phyloP scores from a whole-genome alignment of 495 filamentous ascomycete species.

The Apodospora peruviana region DNA sequence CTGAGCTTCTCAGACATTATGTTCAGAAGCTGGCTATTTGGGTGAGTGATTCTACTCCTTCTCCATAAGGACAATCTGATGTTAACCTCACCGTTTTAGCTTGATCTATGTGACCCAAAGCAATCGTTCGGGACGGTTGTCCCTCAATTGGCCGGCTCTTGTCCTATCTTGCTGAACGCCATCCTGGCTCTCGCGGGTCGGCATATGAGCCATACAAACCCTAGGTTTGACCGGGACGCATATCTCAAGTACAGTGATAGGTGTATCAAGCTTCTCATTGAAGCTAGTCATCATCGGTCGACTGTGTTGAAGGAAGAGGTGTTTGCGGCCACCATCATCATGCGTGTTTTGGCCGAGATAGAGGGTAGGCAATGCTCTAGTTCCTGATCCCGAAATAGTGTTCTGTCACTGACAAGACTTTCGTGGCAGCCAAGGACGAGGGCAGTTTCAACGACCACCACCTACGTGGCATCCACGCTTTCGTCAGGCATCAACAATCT shows the following conservation, averaged over 20 bases:
- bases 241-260: conserved; percentile 45
- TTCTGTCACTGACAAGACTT: background rate
- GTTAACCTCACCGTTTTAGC: conserved; percentile 26
- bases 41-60: conserved; percentile 25
- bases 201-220: conserved; percentile 44
- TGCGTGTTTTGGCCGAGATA: conserved; percentile 57
- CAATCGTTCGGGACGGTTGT: conserved; percentile 50
- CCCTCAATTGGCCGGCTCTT: conserved; percentile 43
- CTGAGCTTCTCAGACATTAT: conserved; percentile 41
- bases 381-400: conserved; percentile 8
- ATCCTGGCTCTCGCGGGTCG: conserved; percentile 53
- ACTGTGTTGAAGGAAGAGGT: conserved; percentile 54
- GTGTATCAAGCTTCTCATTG: conserved; percentile 47
- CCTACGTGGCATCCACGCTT: conserved; percentile 46
- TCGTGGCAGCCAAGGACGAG: conserved; percentile 25
- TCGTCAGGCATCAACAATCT: conserved; percentile 26
- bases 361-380: conserved; percentile 33
- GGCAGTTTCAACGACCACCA: conserved; percentile 38
- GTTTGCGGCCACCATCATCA: conserved; percentile 56
- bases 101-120: conserved; percentile 51
- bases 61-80: background rate
- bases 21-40: conserved; percentile 44
- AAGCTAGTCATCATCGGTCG: conserved; percentile 42
- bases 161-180: conserved; percentile 51
- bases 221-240: conserved; percentile 37